Conservation (phyloP, 106 monocot genomes). For the Acanthochlamys bracteata region DNA sequence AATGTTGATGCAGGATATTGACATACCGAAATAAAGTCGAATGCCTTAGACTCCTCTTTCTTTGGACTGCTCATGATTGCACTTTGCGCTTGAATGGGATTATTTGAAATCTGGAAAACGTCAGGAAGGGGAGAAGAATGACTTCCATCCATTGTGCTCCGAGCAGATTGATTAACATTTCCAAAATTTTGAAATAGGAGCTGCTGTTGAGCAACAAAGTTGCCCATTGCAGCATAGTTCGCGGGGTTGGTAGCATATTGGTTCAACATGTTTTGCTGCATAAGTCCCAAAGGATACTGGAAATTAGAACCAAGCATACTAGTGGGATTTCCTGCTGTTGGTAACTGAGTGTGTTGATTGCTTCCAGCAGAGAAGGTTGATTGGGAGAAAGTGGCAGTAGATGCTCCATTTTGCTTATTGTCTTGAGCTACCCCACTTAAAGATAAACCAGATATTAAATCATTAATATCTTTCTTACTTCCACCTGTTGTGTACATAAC, state of each 20-base stretch:
- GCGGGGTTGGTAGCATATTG: slow-evolving; percentile 44
- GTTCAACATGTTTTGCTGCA: slow-evolving; percentile 47
- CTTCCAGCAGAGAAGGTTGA: slow-evolving; percentile 14
- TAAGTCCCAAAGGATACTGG: slow-evolving; percentile 23
- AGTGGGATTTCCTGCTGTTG: slow-evolving; percentile 19
- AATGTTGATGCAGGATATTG: no score
- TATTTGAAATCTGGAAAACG: slow-evolving; percentile 52
- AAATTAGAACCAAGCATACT: slow-evolving; percentile 31
- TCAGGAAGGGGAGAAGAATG: slow-evolving; percentile 50
- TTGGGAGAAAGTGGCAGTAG: slow-evolving; percentile 19
- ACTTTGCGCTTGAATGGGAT: slow-evolving; percentile 39
- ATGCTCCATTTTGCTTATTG: slow-evolving; percentile 16
- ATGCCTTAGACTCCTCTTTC: slow-evolving; percentile 88
- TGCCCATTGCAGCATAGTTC: slow-evolving; percentile 63
- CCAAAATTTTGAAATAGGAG: slow-evolving; percentile 69
- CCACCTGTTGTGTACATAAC: slow-evolving; percentile 7
- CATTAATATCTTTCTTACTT: slow-evolving; percentile 28
- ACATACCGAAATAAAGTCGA: slow-evolving; percentile 95
- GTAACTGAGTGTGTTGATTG: slow-evolving; percentile 21
- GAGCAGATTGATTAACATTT: slow-evolving; percentile 31
- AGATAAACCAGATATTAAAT: slow-evolving; percentile 59
- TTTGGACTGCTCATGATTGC: slow-evolving; percentile 35
- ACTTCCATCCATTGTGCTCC: slow-evolving; percentile 20
- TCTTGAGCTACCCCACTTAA: slow-evolving; percentile 21
- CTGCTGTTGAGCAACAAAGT: slow-evolving; percentile 71